phyloP scores from a whole-genome alignment of 2,329 filamentous ascomycete genomes.

The Fonsecaea pugnacius region DNA sequence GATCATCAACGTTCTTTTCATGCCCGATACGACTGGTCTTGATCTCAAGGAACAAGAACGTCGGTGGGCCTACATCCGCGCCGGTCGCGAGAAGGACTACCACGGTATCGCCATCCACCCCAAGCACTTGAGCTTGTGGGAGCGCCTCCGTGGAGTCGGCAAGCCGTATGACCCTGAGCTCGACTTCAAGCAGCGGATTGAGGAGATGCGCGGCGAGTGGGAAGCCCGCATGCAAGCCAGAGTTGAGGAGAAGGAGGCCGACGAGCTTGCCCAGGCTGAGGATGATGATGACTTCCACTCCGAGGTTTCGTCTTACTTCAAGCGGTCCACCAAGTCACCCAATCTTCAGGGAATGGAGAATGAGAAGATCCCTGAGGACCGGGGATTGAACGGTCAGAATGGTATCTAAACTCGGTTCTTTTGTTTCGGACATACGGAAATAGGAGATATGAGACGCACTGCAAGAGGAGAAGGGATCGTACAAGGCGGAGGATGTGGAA shows the following conservation, averaged over 20 bases:
- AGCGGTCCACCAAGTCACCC: constrained; percentile 49
- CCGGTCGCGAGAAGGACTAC: constrained; percentile 78
- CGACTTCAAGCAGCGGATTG: constrained; percentile 82
- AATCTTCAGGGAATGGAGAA: constrained; percentile 32
- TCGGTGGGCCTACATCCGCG: constrained; percentile 84
- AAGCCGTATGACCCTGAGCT: constrained; percentile 82
- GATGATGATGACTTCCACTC: constrained; percentile 52
- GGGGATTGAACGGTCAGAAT: constrained; percentile 19
- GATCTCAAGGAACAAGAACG: constrained; percentile 98
- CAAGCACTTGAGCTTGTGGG: constrained; percentile 84
- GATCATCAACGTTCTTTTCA: constrained; percentile 79
- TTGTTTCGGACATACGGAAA: background rate
- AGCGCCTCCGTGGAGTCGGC: constrained; percentile 75
- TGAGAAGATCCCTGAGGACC: constrained; percentile 28
- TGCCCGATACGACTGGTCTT: constrained; percentile 87
- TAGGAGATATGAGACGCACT: background rate
- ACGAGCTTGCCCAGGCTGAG: constrained; percentile 43
- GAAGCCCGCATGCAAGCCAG: constrained; percentile 56
- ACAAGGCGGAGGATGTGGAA: background rate
- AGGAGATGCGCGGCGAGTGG: constrained; percentile 72
- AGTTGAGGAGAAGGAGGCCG: constrained; percentile 54
- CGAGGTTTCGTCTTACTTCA: constrained; percentile 59
- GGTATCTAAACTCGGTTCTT: constrained; percentile 11
- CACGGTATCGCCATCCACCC: constrained; percentile 92
- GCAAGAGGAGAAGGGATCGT: background rate